These are phyloP conservation scores for Pseudopediastrum boryanum DNA, from an alignment of 139 green algal genomes.

Conservation along the genomic window DNA sequence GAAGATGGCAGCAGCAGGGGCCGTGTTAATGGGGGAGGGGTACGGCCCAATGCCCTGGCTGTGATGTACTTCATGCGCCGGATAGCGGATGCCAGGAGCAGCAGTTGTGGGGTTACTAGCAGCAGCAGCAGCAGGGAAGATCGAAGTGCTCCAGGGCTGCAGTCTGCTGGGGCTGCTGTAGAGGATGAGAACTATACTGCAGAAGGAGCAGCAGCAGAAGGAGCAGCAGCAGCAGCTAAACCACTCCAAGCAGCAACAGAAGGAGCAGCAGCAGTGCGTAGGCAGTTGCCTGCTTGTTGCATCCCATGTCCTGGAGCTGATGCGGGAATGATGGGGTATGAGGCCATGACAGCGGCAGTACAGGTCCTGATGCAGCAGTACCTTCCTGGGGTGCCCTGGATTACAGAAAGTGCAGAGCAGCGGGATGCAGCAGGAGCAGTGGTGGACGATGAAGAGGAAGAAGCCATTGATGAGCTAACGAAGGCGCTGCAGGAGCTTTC, in stretches of 20 bases:
- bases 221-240: not conserved
- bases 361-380: slow-evolving; percentile 13
- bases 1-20: no score
- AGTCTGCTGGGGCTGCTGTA: not conserved
- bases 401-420: slow-evolving; percentile 5
- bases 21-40: no score
- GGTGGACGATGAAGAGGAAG: slow-evolving; percentile 8
- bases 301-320: slow-evolving; percentile 2
- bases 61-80: no score
- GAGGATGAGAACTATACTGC: no score
- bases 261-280: not conserved
- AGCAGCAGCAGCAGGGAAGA: no score
- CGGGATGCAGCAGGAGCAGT: slow-evolving; percentile 1
- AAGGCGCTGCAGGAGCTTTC: slow-evolving; percentile 23
- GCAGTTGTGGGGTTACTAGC: no score
- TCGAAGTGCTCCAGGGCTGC: no score
- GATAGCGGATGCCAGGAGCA: no score
- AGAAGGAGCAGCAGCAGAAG: slow-evolving; percentile 1
- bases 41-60: no score
- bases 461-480: slow-evolving; percentile 39
- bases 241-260: not conserved
- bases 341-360: not conserved
- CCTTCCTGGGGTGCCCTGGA: slow-evolving; percentile 21
- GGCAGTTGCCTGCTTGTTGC: not conserved
- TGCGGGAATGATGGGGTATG: slow-evolving; percentile 1